A percentile compares a stretch with the other conserved stretches of the same genome.
phyloP scores from a whole-genome alignment of 495 filamentous ascomycete species.

The Penicillium alfredii region DNA sequence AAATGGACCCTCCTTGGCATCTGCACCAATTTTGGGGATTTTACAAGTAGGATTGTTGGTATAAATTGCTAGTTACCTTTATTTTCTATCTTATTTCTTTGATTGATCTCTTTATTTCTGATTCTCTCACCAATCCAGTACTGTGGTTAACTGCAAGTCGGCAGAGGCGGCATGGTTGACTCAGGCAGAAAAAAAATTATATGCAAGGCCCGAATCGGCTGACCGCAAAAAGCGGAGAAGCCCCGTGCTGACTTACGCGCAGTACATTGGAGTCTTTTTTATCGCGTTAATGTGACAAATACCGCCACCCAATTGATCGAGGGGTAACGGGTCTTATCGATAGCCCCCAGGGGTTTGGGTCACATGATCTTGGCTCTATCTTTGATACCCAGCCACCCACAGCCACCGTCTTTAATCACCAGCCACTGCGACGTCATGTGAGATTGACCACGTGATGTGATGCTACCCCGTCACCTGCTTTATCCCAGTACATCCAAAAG shows the following conservation, averaged over 20 bases:
- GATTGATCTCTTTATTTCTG: not conserved
- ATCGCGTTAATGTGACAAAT: conserved; percentile 28
- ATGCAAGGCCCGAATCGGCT: conserved; percentile 1
- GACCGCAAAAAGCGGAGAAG: conserved; percentile 8
- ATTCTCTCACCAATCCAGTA: not conserved
- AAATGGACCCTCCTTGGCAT: conserved; percentile 28
- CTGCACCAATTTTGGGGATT: conserved; percentile 20
- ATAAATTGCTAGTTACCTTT: too few relatives aligned
- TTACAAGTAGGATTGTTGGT: too few relatives aligned
- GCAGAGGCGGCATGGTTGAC: conserved; percentile 9
- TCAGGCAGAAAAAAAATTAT: conserved; percentile 10
- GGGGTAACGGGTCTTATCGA: conserved; percentile 26
- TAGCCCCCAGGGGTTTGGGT: conserved; percentile 4
- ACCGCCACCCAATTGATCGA: conserved; percentile 22
- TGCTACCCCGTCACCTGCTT: conserved; percentile 13
- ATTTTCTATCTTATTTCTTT: not conserved
- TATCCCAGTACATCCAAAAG: too few relatives aligned
- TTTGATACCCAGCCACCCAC: too few relatives aligned
- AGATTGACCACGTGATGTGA: conserved; percentile 23
- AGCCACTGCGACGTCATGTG: conserved; percentile 29
- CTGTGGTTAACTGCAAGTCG: too few relatives aligned
- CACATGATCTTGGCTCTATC: conserved; percentile 9
- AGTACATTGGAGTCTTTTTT: conserved; percentile 24
- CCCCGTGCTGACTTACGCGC: conserved; percentile 20
- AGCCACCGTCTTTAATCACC: conserved; percentile 15